Base-by-base conservation (phyloP, 371 early-diverging fungal genomes). In the Mortierella sp. region DNA sequence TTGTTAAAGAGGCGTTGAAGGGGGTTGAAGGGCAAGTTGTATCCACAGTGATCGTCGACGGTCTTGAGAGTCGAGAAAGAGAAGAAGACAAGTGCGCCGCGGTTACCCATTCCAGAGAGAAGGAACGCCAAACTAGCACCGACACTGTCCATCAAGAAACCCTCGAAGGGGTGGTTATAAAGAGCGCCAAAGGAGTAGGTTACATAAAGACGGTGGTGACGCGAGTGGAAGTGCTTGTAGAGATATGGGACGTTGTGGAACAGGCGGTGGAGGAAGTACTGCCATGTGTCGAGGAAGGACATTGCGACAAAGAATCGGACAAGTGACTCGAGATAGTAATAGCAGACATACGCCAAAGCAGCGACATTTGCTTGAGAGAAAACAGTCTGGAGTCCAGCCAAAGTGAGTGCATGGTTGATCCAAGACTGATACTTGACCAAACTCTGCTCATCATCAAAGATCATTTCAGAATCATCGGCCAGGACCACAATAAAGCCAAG, bases 11-110 rank as follows among this genome's bases (percentile, higher is more conserved):
- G 64, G 18, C 78, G 80, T 66, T 91, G 89, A 51, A 92, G 84
- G 26, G 94, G 93, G 72, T 92, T 89, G 88, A 91, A 94, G n/a
- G 95, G 93, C 73, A 93, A 86, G n/a, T 88, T 86, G 83, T 94
- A 94, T 30, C 95, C 95, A 76, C 93, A 92, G 84, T 94, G 95
- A 72, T 94, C 95, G 64, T 94, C 94, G 1, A 93, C 89, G 64
- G 95, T 94, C 84, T 94, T 94, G 61, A 94, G 73, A 45, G 94
- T 93, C 1, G 93, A 90, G 77, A 94, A 88, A 20, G 89, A 87
- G 83, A 91, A 94, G 77, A 94, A 93, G 28, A 89, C 58, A 62
- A 91, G 87, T 11, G 88, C 87, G 52, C 93, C 89, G 73, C 87
- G 85, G 40, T 93, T 91, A 60, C 92, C 88, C 92, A 94, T 89